Base-by-base conservation (phyloP, 1,284 basidiomycete genomes). In the Ceratobasidium sp. region DNA sequence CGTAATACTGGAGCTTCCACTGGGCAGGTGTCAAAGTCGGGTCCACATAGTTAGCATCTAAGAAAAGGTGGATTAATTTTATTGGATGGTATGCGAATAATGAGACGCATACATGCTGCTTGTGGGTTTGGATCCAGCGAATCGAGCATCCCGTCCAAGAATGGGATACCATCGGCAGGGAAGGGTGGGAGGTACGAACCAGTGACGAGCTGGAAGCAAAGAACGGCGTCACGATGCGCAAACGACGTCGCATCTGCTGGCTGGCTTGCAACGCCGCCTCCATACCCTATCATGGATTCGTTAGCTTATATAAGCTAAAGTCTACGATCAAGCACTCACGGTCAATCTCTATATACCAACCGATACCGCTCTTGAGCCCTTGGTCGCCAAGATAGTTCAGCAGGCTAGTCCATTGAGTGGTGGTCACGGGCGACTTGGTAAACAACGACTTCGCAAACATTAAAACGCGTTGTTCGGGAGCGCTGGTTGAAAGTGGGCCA, bases 151-250 rank as follows among this genome's bases (percentile, higher is more conserved):
- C 79, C 51, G 46, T 80, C 74, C 27, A 81, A 78, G 9, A 81
- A 76, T 13, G 79, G 72, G 34, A 79, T 77, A 34, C 72, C 78
- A 34, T 75, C 65, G 68, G 19, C 74, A 1, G 80, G 80, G 75
- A 79, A 81, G 37, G 81, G 77, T 53, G 81, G 79, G 34, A 72
- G 76, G 11, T 76, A 51, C n/a, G 76, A 75, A 19, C 41, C 53
- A 11, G 79, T 80, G 75, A 81, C 81, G 66, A 81, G 74, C 69
- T 82, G 81, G 71, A 78, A 79, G 16, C 68, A 76, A 19, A 80
- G 66, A 6, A 78, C 77, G 19, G 75, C 77, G 72, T 78, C 76
- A n/a, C 81, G 78, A 66, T 78, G 76, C 0, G 75, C 76, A 74
- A 80, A 81, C 5, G 78, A 76, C 1, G 77, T 77, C 7, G 71